These are phyloP conservation scores for Plectosphaerella cucumerina DNA, from an alignment of 2,329 filamentous ascomycete genomes.

Conservation along the genomic window DNA sequence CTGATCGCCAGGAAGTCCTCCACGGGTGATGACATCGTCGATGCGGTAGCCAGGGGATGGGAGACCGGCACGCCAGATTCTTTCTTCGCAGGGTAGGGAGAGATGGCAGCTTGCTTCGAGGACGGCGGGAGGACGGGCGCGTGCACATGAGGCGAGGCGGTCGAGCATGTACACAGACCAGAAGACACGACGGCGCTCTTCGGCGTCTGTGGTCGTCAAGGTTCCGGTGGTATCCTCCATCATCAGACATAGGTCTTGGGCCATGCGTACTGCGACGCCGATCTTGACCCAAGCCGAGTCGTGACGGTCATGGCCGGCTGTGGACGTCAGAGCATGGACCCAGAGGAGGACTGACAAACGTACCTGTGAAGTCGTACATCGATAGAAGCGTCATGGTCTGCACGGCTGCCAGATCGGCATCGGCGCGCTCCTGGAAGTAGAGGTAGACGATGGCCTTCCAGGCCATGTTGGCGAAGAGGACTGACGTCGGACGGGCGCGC, in stretches of 20 bases:
- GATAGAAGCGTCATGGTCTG: conserved; percentile 31
- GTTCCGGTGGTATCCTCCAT: conserved; percentile 17
- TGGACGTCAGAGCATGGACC: no score
- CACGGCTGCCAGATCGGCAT: conserved; percentile 26
- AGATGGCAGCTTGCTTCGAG: conserved; percentile 25
- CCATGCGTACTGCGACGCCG: conserved; percentile 24
- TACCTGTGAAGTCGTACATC: conserved; percentile 32
- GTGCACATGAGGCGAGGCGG: conserved; percentile 28
- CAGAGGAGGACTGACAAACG: conserved; percentile 3
- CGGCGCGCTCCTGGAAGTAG: conserved; percentile 23
- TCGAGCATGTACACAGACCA: conserved; percentile 35
- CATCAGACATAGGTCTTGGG: conserved; percentile 28
- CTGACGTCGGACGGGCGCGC: neutral
- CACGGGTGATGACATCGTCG: neutral
- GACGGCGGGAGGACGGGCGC: conserved; percentile 26
- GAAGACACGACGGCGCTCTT: conserved; percentile 29
- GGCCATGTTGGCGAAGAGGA: conserved; percentile 8
- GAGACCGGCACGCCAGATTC: neutral
- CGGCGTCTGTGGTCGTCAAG: conserved; percentile 18
- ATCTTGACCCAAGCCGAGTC: conserved; percentile 30
- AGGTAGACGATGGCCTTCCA: conserved; percentile 28
- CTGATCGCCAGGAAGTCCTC: neutral
- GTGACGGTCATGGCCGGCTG: conserved; percentile 26
- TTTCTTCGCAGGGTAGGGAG: conserved; percentile 20
- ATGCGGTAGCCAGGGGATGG: neutral